These are phyloP conservation scores for Phytophthora tubulina DNA, from an alignment of 352 stramenopile species.

Conservation along the genomic window DNA sequence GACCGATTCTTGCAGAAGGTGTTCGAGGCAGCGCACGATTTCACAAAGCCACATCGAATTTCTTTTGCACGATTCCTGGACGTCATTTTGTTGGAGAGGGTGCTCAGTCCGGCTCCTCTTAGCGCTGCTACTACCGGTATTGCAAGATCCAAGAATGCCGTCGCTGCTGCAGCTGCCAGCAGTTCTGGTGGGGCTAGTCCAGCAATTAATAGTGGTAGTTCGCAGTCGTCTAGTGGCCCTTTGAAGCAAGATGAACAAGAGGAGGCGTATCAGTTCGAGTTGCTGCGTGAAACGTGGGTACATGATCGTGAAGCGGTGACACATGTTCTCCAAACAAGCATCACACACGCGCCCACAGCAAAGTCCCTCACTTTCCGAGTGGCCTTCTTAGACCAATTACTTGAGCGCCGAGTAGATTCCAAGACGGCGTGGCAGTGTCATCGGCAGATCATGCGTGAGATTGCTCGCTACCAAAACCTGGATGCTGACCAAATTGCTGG, in stretches of 20 bases:
- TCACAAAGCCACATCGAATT: slow-evolving; percentile 64
- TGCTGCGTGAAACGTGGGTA: slow-evolving; percentile 76
- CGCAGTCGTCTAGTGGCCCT: slow-evolving; percentile 11
- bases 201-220: not conserved
- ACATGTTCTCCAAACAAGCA: slow-evolving; percentile 52
- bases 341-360: slow-evolving; percentile 68
- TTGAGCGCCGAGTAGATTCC: slow-evolving; percentile 69
- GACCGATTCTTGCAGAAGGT: slow-evolving; percentile 69
- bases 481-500: slow-evolving; percentile 72
- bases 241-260: slow-evolving; percentile 62
- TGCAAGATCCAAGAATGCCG: slow-evolving; percentile 37
- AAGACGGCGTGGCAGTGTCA: slow-evolving; percentile 87
- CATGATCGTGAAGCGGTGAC: slow-evolving; percentile 64
- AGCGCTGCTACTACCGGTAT: slow-evolving; percentile 29
- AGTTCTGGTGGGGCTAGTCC: not conserved
- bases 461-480: slow-evolving; percentile 74
- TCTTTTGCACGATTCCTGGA: slow-evolving; percentile 72
- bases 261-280: slow-evolving; percentile 76
- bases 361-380: slow-evolving; percentile 73
- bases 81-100: slow-evolving; percentile 61
- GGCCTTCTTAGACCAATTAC: slow-evolving; percentile 71
- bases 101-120: slow-evolving; percentile 48
- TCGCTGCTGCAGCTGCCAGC: slow-evolving; percentile 9
- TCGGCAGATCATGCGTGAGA: slow-evolving; percentile 82
- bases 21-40: slow-evolving; percentile 71